phyloP scores from a whole-genome alignment of 139 green algal genomes.

The Chlorella vulgaris region DNA sequence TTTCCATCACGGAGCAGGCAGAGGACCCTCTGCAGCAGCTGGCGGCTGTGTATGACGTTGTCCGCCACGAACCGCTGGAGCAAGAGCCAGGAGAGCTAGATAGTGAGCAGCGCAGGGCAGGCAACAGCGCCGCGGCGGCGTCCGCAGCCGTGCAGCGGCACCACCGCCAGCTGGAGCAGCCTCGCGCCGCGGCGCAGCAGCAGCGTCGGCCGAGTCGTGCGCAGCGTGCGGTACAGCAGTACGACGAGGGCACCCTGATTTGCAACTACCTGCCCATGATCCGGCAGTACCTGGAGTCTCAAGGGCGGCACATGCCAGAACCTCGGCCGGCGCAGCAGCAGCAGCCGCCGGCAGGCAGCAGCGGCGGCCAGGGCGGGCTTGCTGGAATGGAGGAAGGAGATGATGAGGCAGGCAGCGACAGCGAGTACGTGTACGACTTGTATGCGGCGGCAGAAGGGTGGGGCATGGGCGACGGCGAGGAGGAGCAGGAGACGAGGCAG shows the following conservation, averaged over 20 bases:
- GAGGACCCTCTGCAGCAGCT: conserved; percentile 14
- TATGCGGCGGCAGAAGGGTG: conserved; percentile 31
- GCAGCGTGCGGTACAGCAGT: conserved; percentile 8
- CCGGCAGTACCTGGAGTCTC: conserved; percentile 24
- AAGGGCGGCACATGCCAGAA: background rate
- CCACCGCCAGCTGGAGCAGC: background rate
- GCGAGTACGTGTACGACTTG: conserved; percentile 48
- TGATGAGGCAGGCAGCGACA: conserved; percentile 1
- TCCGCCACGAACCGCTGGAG: conserved; percentile 15
- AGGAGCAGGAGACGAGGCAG: background rate
- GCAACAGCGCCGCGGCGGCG: too few relatives aligned
- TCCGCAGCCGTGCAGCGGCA: background rate
- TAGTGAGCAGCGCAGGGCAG: background rate
- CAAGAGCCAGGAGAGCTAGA: background rate
- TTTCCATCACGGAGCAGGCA: conserved; percentile 15
- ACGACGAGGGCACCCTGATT: conserved; percentile 36
- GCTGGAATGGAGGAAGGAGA: conserved; percentile 15
- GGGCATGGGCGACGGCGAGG: background rate
- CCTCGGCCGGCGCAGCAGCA: background rate
- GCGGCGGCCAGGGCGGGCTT: background rate
- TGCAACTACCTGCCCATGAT: conserved; percentile 45
- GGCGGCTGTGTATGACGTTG: conserved; percentile 29
- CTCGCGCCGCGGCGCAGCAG: background rate
- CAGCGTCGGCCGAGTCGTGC: background rate
- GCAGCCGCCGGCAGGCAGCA: background rate